Percentiles rank a stretch among this genome's conserved stretches.
Evolutionary conservation across 2,329 filamentous ascomycete genomes (phyloP).

Genomic region (Furcasterigmium sp.): DNA sequence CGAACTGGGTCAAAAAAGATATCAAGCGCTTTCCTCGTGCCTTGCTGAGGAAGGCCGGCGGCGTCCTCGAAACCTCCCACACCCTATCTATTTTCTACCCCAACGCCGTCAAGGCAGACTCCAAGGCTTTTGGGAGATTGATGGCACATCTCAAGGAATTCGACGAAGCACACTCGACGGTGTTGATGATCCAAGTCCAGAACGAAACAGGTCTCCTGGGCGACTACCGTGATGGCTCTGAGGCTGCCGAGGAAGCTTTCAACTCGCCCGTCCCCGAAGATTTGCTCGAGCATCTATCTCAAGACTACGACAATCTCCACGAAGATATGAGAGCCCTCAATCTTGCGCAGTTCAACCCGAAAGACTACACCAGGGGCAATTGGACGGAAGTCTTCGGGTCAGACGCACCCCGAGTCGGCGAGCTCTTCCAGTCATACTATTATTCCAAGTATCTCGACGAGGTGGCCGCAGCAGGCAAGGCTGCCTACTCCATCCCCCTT

Average conservation of each 20-base stretch:
- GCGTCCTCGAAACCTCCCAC: conserved; percentile 16
- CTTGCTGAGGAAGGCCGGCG: conserved; percentile 20
- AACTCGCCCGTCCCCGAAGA: conserved; percentile 17
- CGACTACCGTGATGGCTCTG: conserved; percentile 38
- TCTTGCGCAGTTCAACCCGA: neutral
- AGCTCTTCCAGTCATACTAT: conserved; percentile 23
- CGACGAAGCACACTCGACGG: conserved; percentile 35
- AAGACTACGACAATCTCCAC: conserved; percentile 2
- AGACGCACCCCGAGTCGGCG: conserved; percentile 8
- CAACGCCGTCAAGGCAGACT: conserved; percentile 15
- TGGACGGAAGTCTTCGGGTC: conserved; percentile 24
- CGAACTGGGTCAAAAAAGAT: conserved; percentile 19
- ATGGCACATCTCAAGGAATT: conserved; percentile 29
- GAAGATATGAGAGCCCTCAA: neutral
- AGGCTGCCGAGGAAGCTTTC: conserved; percentile 29
- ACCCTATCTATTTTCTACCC: conserved; percentile 20
- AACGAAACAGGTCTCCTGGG: conserved; percentile 44
- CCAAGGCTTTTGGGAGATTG: conserved; percentile 19
- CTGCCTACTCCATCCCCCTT: conserved; percentile 15
- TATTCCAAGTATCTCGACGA: conserved; percentile 17
- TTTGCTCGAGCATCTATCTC: conserved; percentile 6
- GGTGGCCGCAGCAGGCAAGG: conserved; percentile 19
- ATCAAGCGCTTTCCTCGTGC: conserved; percentile 18
- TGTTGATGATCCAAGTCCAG: conserved; percentile 49
- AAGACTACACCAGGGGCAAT: neutral